phyloP scores from a whole-genome alignment of 2,329 filamentous ascomycete genomes.

The Ascochyta lentis region DNA sequence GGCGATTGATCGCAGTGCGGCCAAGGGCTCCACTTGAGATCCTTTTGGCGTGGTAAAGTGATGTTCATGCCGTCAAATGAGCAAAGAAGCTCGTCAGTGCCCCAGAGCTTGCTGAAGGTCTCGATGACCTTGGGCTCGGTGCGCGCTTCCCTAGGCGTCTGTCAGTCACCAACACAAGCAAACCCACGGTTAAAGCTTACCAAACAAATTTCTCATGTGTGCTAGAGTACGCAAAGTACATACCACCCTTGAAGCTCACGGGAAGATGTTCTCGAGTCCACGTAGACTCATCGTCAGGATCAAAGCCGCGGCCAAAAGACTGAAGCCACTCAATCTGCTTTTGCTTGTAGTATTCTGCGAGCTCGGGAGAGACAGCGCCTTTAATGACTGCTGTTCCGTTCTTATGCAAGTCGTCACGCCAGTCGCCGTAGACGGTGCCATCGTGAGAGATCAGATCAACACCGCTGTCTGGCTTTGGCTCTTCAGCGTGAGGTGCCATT shows the following conservation, averaged over 20 bases:
- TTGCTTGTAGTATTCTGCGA: constrained; percentile 50
- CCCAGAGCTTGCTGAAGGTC: constrained; percentile 48
- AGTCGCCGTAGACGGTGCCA: constrained; percentile 34
- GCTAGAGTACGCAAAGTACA: constrained; percentile 51
- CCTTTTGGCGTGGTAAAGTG: constrained; percentile 45
- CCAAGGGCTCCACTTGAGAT: constrained; percentile 49
- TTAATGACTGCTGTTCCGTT: constrained; percentile 54
- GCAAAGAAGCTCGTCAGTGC: constrained; percentile 45
- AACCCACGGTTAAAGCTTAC: too few species aligned
- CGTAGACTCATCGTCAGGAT: constrained; percentile 43
- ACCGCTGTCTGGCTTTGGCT: constrained; percentile 22
- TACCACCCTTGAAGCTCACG: constrained; percentile 52
- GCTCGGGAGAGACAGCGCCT: constrained; percentile 48
- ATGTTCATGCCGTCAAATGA: constrained; percentile 51
- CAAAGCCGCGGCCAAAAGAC: constrained; percentile 52
- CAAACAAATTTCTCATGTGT: constrained; percentile 52
- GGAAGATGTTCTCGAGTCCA: constrained; percentile 50
- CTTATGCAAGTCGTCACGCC: constrained; percentile 53
- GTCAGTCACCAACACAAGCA: too few species aligned
- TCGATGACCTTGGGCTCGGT: constrained; percentile 50
- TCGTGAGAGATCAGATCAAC: constrained; percentile 26
- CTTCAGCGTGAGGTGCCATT: constrained; percentile 29
- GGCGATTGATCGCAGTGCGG: constrained; percentile 52
- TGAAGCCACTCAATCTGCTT: constrained; percentile 54
- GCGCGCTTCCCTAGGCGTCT: constrained; percentile 22